These are phyloP conservation scores for Hyphopichia khmerensis DNA, from an alignment of 1,139 yeast genomes.

Conservation along the genomic window DNA sequence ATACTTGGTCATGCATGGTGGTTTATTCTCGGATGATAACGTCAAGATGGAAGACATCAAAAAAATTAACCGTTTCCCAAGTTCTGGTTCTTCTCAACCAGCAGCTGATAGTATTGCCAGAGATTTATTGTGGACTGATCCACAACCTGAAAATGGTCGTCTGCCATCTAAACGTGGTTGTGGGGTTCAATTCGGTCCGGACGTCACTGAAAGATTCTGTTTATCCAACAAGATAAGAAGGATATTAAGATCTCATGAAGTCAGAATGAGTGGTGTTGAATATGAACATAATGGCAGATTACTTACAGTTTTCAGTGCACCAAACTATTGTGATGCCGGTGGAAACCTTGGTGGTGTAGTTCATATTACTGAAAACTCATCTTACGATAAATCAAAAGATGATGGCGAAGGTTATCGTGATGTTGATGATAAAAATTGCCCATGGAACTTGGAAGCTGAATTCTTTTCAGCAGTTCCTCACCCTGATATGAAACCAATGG, in stretches of 20 bases:
- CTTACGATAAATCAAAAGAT: slow-evolving; percentile 30
- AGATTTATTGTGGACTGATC: slow-evolving; percentile 98
- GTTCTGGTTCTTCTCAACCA: slow-evolving; percentile 67
- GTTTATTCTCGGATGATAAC: slow-evolving; percentile 77
- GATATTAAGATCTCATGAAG: slow-evolving; percentile 92
- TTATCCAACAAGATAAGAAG: slow-evolving; percentile 69
- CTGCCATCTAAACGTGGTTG: slow-evolving; percentile 92
- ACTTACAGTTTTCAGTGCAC: slow-evolving; percentile 94
- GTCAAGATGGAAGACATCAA: slow-evolving; percentile 74
- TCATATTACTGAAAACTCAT: slow-evolving; percentile 47
- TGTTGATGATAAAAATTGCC: slow-evolving; percentile 40
- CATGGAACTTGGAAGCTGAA: slow-evolving; percentile 51
- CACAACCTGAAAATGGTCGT: slow-evolving; percentile 75
- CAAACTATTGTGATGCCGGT: slow-evolving; percentile 91
- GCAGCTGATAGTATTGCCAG: slow-evolving; percentile 90
- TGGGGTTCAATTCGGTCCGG: slow-evolving; percentile 97
- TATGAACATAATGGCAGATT: slow-evolving; percentile 83
- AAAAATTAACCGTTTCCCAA: slow-evolving; percentile 61
- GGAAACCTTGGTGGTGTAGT: slow-evolving; percentile 91
- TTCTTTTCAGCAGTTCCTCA: slow-evolving; percentile 83
- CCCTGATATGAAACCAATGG: slow-evolving; percentile 94
- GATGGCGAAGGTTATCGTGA: slow-evolving; percentile 56
- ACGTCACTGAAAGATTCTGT: slow-evolving; percentile 80
- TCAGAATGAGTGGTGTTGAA: slow-evolving; percentile 87
- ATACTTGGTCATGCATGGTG: slow-evolving; percentile 93